phyloP scores from a whole-genome alignment of 345 rosid genomes.

The Crucihimalaya himalaica region DNA sequence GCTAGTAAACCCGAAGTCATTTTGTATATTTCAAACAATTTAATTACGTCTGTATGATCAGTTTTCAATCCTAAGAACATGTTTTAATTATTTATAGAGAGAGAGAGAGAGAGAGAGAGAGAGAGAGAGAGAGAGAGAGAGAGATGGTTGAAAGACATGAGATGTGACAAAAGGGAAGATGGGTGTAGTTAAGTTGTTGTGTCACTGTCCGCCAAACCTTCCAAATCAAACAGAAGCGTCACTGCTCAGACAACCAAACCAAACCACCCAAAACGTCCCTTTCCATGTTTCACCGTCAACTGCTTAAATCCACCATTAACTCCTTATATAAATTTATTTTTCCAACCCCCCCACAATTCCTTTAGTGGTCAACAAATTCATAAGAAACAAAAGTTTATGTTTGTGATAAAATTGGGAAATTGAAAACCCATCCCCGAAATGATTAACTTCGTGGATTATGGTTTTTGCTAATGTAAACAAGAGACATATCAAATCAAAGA shows the following conservation, averaged over 20 bases:
- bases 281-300: constrained; percentile 35
- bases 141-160: constrained; percentile 37
- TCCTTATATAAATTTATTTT: background rate
- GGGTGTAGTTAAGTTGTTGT: constrained; percentile 39
- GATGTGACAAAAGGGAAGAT: constrained; percentile 41
- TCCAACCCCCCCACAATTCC: background rate
- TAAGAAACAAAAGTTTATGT: constrained; percentile 25
- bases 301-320: constrained; percentile 20
- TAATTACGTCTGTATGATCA: background rate
- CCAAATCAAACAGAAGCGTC: constrained; percentile 41
- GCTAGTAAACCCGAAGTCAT: constrained; percentile 6
- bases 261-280: constrained; percentile 34
- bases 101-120: constrained; percentile 14
- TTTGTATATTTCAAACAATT: background rate
- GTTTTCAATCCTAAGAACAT: background rate
- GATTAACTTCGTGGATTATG: background rate
- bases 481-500: constrained; percentile 34
- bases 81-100: background rate
- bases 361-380: background rate
- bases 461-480: constrained; percentile 19
- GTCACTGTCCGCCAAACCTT: constrained; percentile 44
- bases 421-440: background rate
- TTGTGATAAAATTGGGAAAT: background rate
- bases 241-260: constrained; percentile 41
- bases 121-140: background rate